Base-by-base conservation (phyloP, 106 monocot species). In the Platanthera zijinensis region DNA sequence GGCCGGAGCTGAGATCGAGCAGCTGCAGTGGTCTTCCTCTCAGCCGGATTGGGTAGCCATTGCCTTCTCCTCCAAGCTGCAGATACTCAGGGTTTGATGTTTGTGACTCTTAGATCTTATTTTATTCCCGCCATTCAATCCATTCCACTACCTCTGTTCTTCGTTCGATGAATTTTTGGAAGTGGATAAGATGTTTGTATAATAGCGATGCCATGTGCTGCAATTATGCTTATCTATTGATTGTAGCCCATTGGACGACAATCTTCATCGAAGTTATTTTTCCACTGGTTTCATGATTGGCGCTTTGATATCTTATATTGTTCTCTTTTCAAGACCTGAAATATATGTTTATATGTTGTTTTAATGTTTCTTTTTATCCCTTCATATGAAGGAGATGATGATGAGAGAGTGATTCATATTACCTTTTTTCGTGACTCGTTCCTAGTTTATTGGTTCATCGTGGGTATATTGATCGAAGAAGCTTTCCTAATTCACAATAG, bases 11-110 rank as follows among this genome's bases (percentile, higher is more conserved):
- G 94, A 99, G 89, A 94, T 94, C 72, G 92, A 99, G 85, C 97
- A 99, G 88, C 90, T 99, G 51, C 94, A 99, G 86, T 99, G 97
- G 97, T 99, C 94, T 2, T 86, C 97, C 5, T 86, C 91, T 12
- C 97, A 99, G 80, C 91, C 88, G 5, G 97, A 99, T 68, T 99
- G 97, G 97, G 92, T 99, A 21, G 92, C 94, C 18, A 99, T 99
- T 49, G 94, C 94, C 10, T 99, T 99, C 82, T 73, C 97, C 66
- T 82, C 51, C 69, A 94, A 89, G 83, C 84, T 99, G 6, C 97
- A 94, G 83, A 89, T 94, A 52, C 97, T 99, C 14, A 83, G 94
- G 77, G 91, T 99, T 49, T 94, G 87, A 91, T 5, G 48, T 13
- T 51, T 49, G 19, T 10, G 50, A 72, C 4, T 51, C 22, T 72